Evolutionary conservation across 1,139 yeast genomes (phyloP).

Genomic region (Geotrichum cucujoidarum): DNA sequence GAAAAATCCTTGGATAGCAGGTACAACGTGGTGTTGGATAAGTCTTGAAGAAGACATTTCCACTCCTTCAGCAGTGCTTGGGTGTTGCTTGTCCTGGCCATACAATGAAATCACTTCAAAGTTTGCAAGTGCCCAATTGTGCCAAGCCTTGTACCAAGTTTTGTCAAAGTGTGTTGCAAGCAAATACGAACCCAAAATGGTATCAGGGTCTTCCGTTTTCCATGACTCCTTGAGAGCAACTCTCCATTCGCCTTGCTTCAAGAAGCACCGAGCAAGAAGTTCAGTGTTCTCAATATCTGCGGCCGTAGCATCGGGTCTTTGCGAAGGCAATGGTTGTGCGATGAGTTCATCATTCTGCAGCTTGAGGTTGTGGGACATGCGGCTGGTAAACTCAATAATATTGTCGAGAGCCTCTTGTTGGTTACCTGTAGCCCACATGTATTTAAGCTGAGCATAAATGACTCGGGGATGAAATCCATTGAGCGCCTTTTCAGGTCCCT

Average conservation of each 20-base stretch:
- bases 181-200: slow-evolving; percentile 82
- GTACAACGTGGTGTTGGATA: slow-evolving; percentile 82
- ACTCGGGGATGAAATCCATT: slow-evolving; percentile 60
- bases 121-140: slow-evolving; percentile 97
- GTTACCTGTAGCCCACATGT: slow-evolving; percentile 95
- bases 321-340: slow-evolving; percentile 79
- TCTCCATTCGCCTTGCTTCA: slow-evolving; percentile 98
- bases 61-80: slow-evolving; percentile 28
- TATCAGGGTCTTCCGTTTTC: slow-evolving; percentile 70
- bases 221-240: slow-evolving; percentile 72
- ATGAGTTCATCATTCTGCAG: slow-evolving; percentile 55
- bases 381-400: slow-evolving; percentile 81
- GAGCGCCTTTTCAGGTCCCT: slow-evolving; percentile 57
- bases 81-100: slow-evolving; percentile 27
- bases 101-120: slow-evolving; percentile 81
- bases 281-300: slow-evolving; percentile 82
- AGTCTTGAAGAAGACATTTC: slow-evolving; percentile 44
- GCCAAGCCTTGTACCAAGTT: slow-evolving; percentile 98
- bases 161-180: slow-evolving; percentile 92
- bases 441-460: slow-evolving; percentile 92
- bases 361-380: slow-evolving; percentile 75
- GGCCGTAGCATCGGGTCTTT: slow-evolving; percentile 66
- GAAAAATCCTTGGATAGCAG: slow-evolving; percentile 93
- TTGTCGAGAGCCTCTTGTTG: slow-evolving; percentile 82
- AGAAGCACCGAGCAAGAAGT: slow-evolving; percentile 84